These are phyloP conservation scores for Solanum microdontum DNA, from an alignment of 257 asterid species.

Conservation along the genomic window DNA sequence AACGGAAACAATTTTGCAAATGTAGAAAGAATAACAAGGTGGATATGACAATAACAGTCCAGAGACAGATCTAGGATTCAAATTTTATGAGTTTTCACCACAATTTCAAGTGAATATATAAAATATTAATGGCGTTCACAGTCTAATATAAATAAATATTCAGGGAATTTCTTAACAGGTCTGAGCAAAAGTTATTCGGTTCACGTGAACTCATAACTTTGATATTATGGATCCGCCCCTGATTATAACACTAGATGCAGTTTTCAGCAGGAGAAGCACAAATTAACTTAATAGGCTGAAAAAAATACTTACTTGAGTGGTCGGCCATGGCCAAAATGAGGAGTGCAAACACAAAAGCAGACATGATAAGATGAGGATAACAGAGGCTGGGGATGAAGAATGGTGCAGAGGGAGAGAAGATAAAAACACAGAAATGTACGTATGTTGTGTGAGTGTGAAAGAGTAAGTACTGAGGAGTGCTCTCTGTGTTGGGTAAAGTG, in stretches of 20 bases:
- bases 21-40: background rate
- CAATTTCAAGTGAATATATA: background rate
- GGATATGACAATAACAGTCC: background rate
- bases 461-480: background rate
- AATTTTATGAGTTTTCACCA: background rate
- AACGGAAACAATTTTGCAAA: background rate
- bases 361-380: constrained; percentile 17
- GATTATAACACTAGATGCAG: background rate
- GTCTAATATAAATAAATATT: background rate
- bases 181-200: background rate
- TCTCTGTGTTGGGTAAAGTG: background rate
- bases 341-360: constrained; percentile 16
- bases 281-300: background rate
- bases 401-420: background rate
- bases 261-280: background rate
- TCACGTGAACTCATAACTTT: background rate
- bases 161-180: background rate
- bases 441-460: background rate
- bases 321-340: constrained; percentile 61
- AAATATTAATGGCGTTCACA: background rate
- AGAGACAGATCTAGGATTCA: background rate
- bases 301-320: constrained; percentile 47
- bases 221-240: background rate
- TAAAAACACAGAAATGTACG: background rate
- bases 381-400: background rate